Conservation (phyloP, 2,329 filamentous ascomycete species). For the Thermothelomyces thermophilus region DNA sequence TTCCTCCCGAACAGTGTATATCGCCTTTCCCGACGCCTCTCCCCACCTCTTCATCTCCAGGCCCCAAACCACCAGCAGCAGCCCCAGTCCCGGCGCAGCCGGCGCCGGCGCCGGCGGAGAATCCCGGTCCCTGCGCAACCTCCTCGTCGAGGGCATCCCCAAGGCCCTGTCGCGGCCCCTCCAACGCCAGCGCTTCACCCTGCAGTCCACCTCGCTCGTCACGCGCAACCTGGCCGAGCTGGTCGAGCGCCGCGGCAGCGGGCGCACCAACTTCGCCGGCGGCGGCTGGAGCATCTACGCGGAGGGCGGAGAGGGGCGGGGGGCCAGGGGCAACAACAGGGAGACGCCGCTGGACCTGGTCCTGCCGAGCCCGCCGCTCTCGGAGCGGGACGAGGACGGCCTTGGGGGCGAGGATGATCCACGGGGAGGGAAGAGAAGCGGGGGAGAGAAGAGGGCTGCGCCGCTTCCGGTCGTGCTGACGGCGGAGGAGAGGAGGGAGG, state of each 20-base stretch:
- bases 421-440: no score
- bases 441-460: conserved; percentile 21
- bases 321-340: conserved; percentile 29
- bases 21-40: conserved; percentile 75
- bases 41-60: conserved; percentile 65
- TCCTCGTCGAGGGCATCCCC: conserved; percentile 73
- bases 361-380: conserved; percentile 39
- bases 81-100: neutral
- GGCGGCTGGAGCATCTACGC: conserved; percentile 78
- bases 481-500: conserved; percentile 28
- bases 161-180: conserved; percentile 73
- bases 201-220: conserved; percentile 61
- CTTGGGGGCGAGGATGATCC: conserved; percentile 16
- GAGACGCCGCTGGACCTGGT: conserved; percentile 47
- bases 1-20: conserved; percentile 64
- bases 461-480: conserved; percentile 12
- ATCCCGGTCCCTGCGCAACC: conserved; percentile 56
- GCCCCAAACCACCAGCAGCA: conserved; percentile 30
- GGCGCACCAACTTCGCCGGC: conserved; percentile 62
- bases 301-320: conserved; percentile 39
- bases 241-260: conserved; percentile 60
- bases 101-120: conserved; percentile 36
- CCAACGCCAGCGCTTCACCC: conserved; percentile 61
- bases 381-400: conserved; percentile 17
- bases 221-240: conserved; percentile 67